phyloP scores from a whole-genome alignment of 2,329 filamentous ascomycete species.

The Fusarium sp. region DNA sequence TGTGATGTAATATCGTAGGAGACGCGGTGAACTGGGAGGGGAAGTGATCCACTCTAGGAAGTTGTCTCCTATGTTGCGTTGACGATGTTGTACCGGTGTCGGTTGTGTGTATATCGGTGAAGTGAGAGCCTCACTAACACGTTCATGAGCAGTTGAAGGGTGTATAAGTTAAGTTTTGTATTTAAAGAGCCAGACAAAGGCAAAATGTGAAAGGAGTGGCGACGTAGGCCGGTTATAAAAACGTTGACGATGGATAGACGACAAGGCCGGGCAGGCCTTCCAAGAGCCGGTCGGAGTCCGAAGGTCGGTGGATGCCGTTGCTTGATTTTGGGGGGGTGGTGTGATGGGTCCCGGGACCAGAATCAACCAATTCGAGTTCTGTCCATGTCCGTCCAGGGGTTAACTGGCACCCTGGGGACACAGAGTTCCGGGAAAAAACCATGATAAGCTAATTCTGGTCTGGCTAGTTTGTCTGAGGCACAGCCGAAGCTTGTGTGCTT shows the following conservation, averaged over 20 bases:
- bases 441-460: slow-evolving; percentile 34
- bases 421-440: slow-evolving; percentile 15
- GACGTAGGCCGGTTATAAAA: slow-evolving; percentile 43
- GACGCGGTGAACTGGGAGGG: slow-evolving; percentile 11
- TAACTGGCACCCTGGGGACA: neutral
- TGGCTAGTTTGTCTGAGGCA: slow-evolving; percentile 36
- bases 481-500: slow-evolving; percentile 18
- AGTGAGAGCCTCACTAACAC: slow-evolving; percentile 40
- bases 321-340: slow-evolving; percentile 33
- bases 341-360: slow-evolving; percentile 43
- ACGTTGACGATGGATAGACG: slow-evolving; percentile 33
- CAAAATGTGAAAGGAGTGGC: slow-evolving; percentile 33
- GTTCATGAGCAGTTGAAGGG: slow-evolving; percentile 39
- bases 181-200: slow-evolving; percentile 6
- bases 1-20: slow-evolving; percentile 12
- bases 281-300: slow-evolving; percentile 43
- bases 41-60: slow-evolving; percentile 3
- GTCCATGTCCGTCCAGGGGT: slow-evolving; percentile 33
- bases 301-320: slow-evolving; percentile 39
- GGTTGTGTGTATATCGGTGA: slow-evolving; percentile 26
- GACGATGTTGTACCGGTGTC: slow-evolving; percentile 31
- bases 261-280: slow-evolving; percentile 8
- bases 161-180: slow-evolving; percentile 29
- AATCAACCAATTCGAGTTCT: slow-evolving; percentile 42
- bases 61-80: slow-evolving; percentile 34